A percentile compares a stretch with the other conserved stretches of the same genome.
Evolutionary conservation across 1,284 basidiomycete genomes (phyloP).

Genomic region (Rhizoctonia solani): DNA sequence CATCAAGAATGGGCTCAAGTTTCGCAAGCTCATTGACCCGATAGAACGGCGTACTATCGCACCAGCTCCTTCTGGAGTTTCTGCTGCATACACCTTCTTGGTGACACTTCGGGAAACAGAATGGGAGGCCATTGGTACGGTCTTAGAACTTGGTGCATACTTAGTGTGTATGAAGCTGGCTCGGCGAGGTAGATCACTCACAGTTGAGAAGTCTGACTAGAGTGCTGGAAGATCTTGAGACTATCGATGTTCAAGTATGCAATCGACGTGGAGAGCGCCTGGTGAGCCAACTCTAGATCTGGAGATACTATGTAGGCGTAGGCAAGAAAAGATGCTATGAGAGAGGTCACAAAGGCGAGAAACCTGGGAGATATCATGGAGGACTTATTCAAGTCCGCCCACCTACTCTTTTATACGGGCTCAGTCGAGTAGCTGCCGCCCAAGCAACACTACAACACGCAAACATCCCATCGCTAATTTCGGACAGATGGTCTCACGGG

Average conservation of each 20-base stretch:
- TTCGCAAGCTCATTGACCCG: slow-evolving; percentile 73
- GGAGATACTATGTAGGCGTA: slow-evolving; percentile 27
- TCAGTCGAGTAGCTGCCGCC: slow-evolving; percentile 7
- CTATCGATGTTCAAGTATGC: slow-evolving; percentile 1
- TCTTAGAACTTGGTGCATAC: neutral
- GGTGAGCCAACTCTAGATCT: slow-evolving; percentile 5
- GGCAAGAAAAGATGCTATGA: slow-evolving; percentile 13
- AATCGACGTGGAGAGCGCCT: slow-evolving; percentile 12
- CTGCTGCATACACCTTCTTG: slow-evolving; percentile 76
- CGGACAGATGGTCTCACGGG: neutral
- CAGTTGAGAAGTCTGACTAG: neutral
- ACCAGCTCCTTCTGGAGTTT: slow-evolving; percentile 87
- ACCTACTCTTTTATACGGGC: slow-evolving; percentile 25
- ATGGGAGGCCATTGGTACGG: slow-evolving; percentile 8
- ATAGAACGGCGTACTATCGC: slow-evolving; percentile 89
- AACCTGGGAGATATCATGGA: slow-evolving; percentile 17
- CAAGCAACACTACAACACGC: neutral
- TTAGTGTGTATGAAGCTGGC: too few relatives aligned
- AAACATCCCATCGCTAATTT: too few relatives aligned
- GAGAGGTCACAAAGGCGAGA: slow-evolving; percentile 15
- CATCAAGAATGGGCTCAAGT: slow-evolving; percentile 91
- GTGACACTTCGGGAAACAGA: slow-evolving; percentile 67
- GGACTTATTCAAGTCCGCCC: neutral
- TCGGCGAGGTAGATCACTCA: neutral
- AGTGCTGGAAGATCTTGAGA: neutral